Percentiles rank a stretch among this genome's conserved stretches.
phyloP scores from a whole-genome alignment of 257 asterid genomes.

The Anisodus acutangulus region DNA sequence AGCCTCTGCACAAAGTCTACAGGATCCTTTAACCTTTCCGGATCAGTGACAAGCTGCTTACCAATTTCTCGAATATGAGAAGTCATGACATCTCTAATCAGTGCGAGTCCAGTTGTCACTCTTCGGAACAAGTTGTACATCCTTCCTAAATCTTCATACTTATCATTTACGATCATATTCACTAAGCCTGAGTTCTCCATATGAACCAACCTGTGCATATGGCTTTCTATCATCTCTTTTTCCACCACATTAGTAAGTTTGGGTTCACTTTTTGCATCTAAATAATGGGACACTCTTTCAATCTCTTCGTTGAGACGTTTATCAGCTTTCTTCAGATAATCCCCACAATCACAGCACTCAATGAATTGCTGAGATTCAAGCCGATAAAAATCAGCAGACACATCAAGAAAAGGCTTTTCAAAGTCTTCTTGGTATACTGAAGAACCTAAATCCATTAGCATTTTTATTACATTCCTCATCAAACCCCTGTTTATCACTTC shows the following conservation, averaged over 20 bases:
- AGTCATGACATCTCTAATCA: constrained; percentile 45
- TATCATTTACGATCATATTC: constrained; percentile 40
- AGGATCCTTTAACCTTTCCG: constrained; percentile 45
- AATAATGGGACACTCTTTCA: constrained; percentile 41
- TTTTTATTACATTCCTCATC: constrained; percentile 43
- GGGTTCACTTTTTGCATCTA: constrained; percentile 40
- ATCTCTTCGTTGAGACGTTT: constrained; percentile 45
- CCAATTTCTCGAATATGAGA: constrained; percentile 43
- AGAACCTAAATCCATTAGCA: constrained; percentile 45
- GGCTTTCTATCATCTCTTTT: constrained; percentile 42
- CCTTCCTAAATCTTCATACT: constrained; percentile 42
- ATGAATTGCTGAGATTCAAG: constrained; percentile 42
- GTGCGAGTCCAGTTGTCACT: constrained; percentile 40
- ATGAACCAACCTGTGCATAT: constrained; percentile 42
- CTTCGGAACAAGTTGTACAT: constrained; percentile 44
- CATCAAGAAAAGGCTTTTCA: constrained; percentile 47
- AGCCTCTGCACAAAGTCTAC: constrained; percentile 45
- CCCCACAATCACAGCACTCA: constrained; percentile 47
- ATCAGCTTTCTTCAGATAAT: constrained; percentile 45
- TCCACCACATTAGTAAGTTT: constrained; percentile 44
- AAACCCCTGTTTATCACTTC: constrained; percentile 47
- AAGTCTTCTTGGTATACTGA: constrained; percentile 42
- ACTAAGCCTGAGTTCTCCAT: constrained; percentile 48
- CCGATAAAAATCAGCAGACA: constrained; percentile 42
- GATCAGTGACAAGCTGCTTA: constrained; percentile 45